These are phyloP conservation scores for Starmera pachycereana DNA, from an alignment of 805 yeast genomes.

Conservation along the genomic window DNA sequence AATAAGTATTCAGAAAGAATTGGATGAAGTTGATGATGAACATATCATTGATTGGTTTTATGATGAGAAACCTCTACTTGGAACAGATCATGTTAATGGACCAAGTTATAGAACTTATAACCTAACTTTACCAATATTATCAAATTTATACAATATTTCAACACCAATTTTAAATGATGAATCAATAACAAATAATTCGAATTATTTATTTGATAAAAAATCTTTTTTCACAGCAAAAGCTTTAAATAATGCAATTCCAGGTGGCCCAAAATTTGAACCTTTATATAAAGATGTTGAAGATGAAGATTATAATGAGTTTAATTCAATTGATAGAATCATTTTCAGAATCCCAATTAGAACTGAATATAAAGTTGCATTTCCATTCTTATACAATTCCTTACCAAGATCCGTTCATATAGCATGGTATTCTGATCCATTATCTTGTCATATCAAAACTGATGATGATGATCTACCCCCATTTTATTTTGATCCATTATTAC, in stretches of 20 bases:
- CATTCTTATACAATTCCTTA: slow-evolving; percentile 71
- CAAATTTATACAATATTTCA: slow-evolving; percentile 55
- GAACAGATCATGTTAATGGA: slow-evolving; percentile 56
- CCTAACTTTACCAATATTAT: slow-evolving; percentile 49
- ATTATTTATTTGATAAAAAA: slow-evolving; percentile 64
- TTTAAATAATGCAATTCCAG: slow-evolving; percentile 77
- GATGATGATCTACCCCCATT: slow-evolving; percentile 44
- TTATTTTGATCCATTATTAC: slow-evolving; percentile 38
- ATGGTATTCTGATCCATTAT: slow-evolving; percentile 55
- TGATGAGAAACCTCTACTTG: slow-evolving; percentile 64
- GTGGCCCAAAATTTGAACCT: slow-evolving; percentile 95
- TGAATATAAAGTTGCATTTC: slow-evolving; percentile 81
- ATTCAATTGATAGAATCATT: slow-evolving; percentile 78
- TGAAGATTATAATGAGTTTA: slow-evolving; percentile 82
- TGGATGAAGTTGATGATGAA: slow-evolving; percentile 55
- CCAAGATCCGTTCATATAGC: slow-evolving; percentile 55
- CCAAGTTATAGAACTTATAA: slow-evolving; percentile 70
- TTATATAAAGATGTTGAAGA: slow-evolving; percentile 55
- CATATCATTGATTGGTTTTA: slow-evolving; percentile 68
- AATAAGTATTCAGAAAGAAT: slow-evolving; percentile 58
- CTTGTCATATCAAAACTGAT: slow-evolving; percentile 35
- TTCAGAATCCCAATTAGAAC: slow-evolving; percentile 68
- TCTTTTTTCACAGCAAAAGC: slow-evolving; percentile 89
- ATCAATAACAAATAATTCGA: slow-evolving; percentile 34
- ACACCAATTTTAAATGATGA: slow-evolving; percentile 56